A percentile compares a stretch with the other conserved stretches of the same genome.
Evolutionary conservation across 2,329 filamentous ascomycete genomes (phyloP).

Genomic region (Aspergillus candidus): DNA sequence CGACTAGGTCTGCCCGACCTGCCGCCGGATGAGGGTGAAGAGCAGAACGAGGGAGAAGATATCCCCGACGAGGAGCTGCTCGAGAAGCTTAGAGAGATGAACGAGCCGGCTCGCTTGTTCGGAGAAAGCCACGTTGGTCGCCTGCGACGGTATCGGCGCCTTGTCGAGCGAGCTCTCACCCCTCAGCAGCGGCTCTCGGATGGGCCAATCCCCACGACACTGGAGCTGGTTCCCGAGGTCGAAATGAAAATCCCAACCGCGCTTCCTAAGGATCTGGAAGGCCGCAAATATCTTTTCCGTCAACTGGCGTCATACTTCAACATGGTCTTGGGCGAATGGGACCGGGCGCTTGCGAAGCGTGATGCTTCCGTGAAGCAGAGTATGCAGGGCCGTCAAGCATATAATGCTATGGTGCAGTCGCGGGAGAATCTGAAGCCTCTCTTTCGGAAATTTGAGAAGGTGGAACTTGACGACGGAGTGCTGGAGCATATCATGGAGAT

Average conservation of each 20-base stretch:
- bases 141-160: slow-evolving; percentile 63
- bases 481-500: slow-evolving; percentile 84
- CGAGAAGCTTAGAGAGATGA: slow-evolving; percentile 60
- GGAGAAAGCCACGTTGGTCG: slow-evolving; percentile 69
- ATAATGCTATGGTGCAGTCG: slow-evolving; percentile 78
- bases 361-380: slow-evolving; percentile 58
- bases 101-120: slow-evolving; percentile 70
- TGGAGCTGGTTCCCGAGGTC: slow-evolving; percentile 72
- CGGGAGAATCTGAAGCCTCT: slow-evolving; percentile 82
- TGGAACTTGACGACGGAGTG: slow-evolving; percentile 70
- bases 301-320: slow-evolving; percentile 95
- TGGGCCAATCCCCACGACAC: slow-evolving; percentile 79
- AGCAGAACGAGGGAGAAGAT: slow-evolving; percentile 43
- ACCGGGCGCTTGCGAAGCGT: slow-evolving; percentile 62
- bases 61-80: slow-evolving; percentile 66
- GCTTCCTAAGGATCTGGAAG: slow-evolving; percentile 59
- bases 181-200: slow-evolving; percentile 49
- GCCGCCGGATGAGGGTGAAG: slow-evolving; percentile 37
- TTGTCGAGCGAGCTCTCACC: slow-evolving; percentile 43
- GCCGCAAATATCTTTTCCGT: slow-evolving; percentile 66
- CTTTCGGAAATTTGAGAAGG: slow-evolving; percentile 81
- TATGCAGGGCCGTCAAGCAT: slow-evolving; percentile 72
- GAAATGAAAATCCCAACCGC: slow-evolving; percentile 75
- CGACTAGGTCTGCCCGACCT: slow-evolving; percentile 75
- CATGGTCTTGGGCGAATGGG: slow-evolving; percentile 88